Conservation (phyloP, 2,329 filamentous ascomycete genomes). For the Arthrobotrys musiformis region DNA sequence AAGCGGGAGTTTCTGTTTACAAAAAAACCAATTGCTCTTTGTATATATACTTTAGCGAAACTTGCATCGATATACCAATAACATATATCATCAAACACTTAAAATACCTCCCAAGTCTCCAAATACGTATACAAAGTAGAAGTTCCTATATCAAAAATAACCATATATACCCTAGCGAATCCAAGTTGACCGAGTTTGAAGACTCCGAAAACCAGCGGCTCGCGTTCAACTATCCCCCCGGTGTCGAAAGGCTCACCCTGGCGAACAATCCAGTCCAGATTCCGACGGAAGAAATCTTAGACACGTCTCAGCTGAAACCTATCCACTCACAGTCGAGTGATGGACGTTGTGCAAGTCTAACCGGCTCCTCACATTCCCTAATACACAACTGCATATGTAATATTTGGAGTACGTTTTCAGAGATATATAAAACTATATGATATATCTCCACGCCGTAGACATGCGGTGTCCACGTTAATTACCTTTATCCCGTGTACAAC, state of each 20-base stretch:
- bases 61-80: slow-evolving; percentile 23
- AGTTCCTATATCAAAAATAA: neutral
- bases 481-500: slow-evolving; percentile 14
- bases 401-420: no score
- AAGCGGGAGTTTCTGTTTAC: slow-evolving; percentile 50
- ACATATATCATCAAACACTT: slow-evolving; percentile 23
- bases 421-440: neutral
- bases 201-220: slow-evolving; percentile 21
- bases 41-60: slow-evolving; percentile 43
- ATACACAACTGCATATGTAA: neutral
- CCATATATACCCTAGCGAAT: neutral
- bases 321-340: slow-evolving; percentile 8
- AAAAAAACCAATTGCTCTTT: slow-evolving; percentile 23
- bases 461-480: slow-evolving; percentile 12
- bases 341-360: slow-evolving; percentile 20
- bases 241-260: slow-evolving; percentile 8
- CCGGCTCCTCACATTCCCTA: slow-evolving; percentile 6
- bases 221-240: slow-evolving; percentile 21
- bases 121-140: slow-evolving; percentile 9
- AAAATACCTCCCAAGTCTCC: slow-evolving; percentile 18
- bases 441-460: slow-evolving; percentile 16
- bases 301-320: slow-evolving; percentile 29
- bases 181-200: slow-evolving; percentile 11
- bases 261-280: slow-evolving; percentile 31
- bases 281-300: slow-evolving; percentile 50